Base-by-base conservation (phyloP, 129 eudicot genomes). In the Centrapalus pauciflorus region DNA sequence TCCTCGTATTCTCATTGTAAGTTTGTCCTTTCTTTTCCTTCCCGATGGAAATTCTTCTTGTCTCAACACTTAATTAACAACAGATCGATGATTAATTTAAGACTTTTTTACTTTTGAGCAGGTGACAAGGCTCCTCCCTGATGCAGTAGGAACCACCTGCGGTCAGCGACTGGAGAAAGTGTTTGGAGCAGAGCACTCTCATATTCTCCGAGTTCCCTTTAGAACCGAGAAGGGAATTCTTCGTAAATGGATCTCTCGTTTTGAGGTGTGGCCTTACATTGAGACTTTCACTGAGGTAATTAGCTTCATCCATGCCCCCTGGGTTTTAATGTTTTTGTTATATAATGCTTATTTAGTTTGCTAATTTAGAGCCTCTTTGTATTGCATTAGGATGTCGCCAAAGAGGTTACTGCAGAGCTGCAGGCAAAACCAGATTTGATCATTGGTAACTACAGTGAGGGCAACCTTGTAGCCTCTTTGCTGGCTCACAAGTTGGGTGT, bases 251-350 rank as follows among this genome's bases (percentile, higher is more conserved):
- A 93, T 93, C 78, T 93, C 98, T 37, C 91, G 98, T 7, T 93
- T 93, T 56, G 98, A 93, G 77, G 98, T 93, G 40, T 93, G 98
- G 98, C 98, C 98, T 0, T 93, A 93, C 90, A 83, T 93, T 23
- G 98, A 86, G 74, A 93, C 95, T 33, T 93, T 85, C 98, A 86
- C 95, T 48, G 98, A 88, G 98, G 1, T 16, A 26, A 10, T 20
- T 27, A 6, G n/a, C n/a, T n/a, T n/a, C 50, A 7, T 12, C 8
- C 29, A 12, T 19, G 3, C 6, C 16, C 4, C 1, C 5, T 0
- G 5, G 2, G 1, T 20, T 3, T 27, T 45, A 9, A 40, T 6
- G 13, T 65, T 9, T 7, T 27, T 50, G 17, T 26, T 19, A 12
- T 1, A 12, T 14, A 28, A 3, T 0, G 8, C 5, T 54, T 25